Base-by-base conservation (phyloP, 202 grass and related monocot species). In the Schoenoplectus triqueter region DNA sequence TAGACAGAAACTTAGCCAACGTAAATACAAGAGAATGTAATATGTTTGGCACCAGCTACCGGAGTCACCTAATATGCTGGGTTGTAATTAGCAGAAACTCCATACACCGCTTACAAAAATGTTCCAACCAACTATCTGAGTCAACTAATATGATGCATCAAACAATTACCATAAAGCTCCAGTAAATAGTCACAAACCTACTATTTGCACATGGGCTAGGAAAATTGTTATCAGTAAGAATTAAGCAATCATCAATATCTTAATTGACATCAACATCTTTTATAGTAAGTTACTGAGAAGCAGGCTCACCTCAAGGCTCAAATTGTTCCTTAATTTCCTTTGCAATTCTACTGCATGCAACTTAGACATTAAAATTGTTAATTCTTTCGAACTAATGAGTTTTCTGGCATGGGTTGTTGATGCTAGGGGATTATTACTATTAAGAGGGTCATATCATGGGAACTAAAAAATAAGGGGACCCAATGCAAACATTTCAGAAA, bases 111-210 rank as follows among this genome's bases (percentile, higher is more conserved):
- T 20, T 73, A 73, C 13, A 71, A 48, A 31, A 46, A 44, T 49
- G 46, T 73, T 18, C 17, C 71, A 75, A 75, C 71, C 71, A 75
- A 75, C 71, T 48, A 73, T 56, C 20, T 54, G 50, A 78, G 22
- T 42, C 22, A 75, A 57, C 31, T 78, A n/a, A 78, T 78, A 59
- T 42, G 13, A 7, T 59, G 21, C 15, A 39, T 55, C 22, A 78
- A 59, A 78, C 10, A 7, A 59, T 74, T 60, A 57, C 10, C 52
- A 78, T 14, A 42, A 31, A 77, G 52, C 22, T 59, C 55, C 13
- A 42, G 40, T 44, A 44, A 39, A 69, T 5, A 13, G 5, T 44
- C 9, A 18, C 49, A 54, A 39, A 75, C 49, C 46, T 54, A 31
- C 3, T 54, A 42, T 59, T n/a, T 60, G 15, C 31, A 61, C 56